Conservation (phyloP, 176 grass and related monocot species). For the Bothriochloa decipiens region DNA sequence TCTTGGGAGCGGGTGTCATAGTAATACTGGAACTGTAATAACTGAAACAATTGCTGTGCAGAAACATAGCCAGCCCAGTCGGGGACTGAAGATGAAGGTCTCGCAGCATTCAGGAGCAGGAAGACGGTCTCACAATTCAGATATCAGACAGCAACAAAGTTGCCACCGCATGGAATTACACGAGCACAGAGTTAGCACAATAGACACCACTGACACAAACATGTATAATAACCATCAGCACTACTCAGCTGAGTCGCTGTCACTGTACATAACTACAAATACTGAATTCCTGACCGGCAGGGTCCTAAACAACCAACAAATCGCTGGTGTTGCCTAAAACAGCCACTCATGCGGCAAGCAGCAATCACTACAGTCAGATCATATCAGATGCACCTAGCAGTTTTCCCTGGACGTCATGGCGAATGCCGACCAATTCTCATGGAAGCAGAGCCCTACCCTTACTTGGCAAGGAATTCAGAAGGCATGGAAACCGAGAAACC, state of each 20-base stretch:
- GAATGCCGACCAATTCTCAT: neutral
- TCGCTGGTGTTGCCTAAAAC: neutral
- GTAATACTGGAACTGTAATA: no score
- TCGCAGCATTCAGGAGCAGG: no score
- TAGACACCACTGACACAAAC: neutral
- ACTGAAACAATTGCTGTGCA: no score
- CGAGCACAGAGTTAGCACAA: neutral
- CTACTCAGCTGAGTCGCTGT: neutral
- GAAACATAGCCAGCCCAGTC: no score
- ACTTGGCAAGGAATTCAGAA: neutral
- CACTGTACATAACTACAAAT: neutral
- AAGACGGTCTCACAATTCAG: no score
- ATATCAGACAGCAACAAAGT: neutral
- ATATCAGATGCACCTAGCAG: neutral
- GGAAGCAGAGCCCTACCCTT: neutral
- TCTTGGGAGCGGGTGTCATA: no score
- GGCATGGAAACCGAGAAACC: neutral
- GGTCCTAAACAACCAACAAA: constrained; percentile 19
- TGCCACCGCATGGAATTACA: neutral
- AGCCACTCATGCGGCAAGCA: neutral
- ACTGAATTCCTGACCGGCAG: neutral
- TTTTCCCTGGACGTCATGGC: neutral
- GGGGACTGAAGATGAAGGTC: no score
- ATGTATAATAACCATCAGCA: neutral
- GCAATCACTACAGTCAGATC: neutral